Evolutionary conservation across 139 green algal species (phyloP).

Genomic region (Chlorella sorokiniana): DNA sequence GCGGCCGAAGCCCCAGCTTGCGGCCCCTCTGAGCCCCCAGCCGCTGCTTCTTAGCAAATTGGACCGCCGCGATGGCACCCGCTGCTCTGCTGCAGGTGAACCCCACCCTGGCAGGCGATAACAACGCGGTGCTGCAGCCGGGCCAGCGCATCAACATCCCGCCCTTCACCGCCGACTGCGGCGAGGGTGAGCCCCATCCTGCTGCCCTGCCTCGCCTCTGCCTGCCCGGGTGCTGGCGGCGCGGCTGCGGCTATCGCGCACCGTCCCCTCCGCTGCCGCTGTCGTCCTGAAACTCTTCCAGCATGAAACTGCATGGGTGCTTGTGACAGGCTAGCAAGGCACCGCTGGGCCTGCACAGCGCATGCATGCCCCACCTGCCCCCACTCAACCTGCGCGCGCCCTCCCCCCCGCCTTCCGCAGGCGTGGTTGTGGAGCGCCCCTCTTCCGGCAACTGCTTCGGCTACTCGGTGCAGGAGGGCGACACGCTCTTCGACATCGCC

Average conservation of each 20-base stretch:
- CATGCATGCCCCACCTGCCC: background rate
- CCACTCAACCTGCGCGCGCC: background rate
- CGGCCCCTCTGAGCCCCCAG: background rate
- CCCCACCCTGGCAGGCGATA: conserved; percentile 7
- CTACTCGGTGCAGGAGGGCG: conserved; percentile 7
- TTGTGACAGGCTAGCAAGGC: too few relatives aligned
- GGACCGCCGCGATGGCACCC: too few relatives aligned
- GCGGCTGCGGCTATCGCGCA: background rate
- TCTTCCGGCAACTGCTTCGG: conserved; percentile 29
- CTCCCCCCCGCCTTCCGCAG: background rate
- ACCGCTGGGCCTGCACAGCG: too few relatives aligned
- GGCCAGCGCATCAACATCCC: conserved; percentile 33
- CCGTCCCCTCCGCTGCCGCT: too few relatives aligned
- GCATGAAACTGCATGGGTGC: too few relatives aligned
- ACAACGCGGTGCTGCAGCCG: conserved; percentile 19
- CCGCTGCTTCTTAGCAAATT: background rate
- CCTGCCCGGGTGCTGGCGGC: background rate
- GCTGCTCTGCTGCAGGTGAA: conserved; percentile 27
- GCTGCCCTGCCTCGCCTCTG: background rate
- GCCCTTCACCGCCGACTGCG: conserved; percentile 31
- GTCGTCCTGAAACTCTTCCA: too few relatives aligned
- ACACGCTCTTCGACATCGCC: conserved; percentile 33
- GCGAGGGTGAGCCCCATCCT: background rate
- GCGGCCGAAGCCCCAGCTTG: background rate
- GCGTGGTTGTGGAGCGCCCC: conserved; percentile 13